Conservation (phyloP, 2,329 filamentous ascomycete genomes). For the Fusarium setosum region DNA sequence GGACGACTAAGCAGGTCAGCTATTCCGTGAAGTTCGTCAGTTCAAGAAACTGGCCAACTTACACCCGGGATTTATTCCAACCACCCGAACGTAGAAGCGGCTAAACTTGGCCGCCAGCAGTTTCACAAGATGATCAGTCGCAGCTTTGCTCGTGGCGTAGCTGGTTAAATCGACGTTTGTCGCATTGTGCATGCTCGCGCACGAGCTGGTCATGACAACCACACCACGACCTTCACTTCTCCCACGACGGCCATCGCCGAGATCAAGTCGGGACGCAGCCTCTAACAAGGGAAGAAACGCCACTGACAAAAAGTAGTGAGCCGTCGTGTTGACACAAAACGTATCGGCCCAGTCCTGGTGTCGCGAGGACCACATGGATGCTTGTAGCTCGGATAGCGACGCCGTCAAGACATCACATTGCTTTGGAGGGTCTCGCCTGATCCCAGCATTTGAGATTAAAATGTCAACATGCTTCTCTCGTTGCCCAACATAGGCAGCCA, state of each 20-base stretch:
- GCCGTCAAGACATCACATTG: slow-evolving; percentile 58
- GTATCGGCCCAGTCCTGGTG: slow-evolving; percentile 57
- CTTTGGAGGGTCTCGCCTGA: slow-evolving; percentile 56
- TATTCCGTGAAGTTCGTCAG: too few relatives aligned
- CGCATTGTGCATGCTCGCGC: slow-evolving; percentile 63
- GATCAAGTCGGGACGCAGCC: slow-evolving; percentile 50
- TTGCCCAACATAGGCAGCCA: slow-evolving; percentile 47
- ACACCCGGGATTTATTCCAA: slow-evolving; percentile 49
- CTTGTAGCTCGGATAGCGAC: slow-evolving; percentile 54
- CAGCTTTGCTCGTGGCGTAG: slow-evolving; percentile 63
- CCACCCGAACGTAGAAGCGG: slow-evolving; percentile 47
- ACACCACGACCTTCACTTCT: slow-evolving; percentile 54
- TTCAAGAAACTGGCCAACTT: slow-evolving; percentile 33
- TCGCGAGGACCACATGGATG: slow-evolving; percentile 58
- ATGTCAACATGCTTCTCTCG: slow-evolving; percentile 57
- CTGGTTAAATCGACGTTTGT: slow-evolving; percentile 65
- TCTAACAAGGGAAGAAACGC: slow-evolving; percentile 57
- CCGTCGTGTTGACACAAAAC: slow-evolving; percentile 60
- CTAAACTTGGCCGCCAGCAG: slow-evolving; percentile 61
- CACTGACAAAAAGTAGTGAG: slow-evolving; percentile 61
- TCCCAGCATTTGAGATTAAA: slow-evolving; percentile 61
- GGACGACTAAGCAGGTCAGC: slow-evolving; percentile 42
- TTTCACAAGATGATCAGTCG: slow-evolving; percentile 62
- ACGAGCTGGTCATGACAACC: slow-evolving; percentile 61
- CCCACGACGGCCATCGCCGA: too few relatives aligned